Base-by-base conservation (phyloP, 768 basidiomycete species). In the Cystobasidiopsis lactophilus region DNA sequence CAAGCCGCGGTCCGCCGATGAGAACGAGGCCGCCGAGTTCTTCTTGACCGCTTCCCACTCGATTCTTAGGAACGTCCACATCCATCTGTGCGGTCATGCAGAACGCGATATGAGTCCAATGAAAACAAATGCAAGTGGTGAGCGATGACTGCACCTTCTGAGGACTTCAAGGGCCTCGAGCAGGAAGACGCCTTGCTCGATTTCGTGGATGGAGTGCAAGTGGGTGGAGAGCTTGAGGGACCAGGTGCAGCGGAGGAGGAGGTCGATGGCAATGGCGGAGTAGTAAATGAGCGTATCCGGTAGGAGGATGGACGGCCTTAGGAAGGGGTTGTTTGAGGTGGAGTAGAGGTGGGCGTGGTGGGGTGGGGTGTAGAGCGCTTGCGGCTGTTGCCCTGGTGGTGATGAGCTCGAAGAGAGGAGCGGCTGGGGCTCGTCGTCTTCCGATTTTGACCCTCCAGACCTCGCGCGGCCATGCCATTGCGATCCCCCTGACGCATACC, bases 41-140 rank as follows among this genome's bases (percentile, higher is more conserved):
- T 56, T 52, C 31, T 48, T 40, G 5, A 56, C 55, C 10, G 55
- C 51, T 68, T 96, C 91, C 93, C 91, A 98, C 68, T 98, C 93
- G 39, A 96, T 77, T 35, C 93, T 77, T 57, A 96, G 67, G 67
- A 93, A 96, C 26, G 93, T 86, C 93, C 93, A 98, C 71, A 95
- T 74, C 93, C 93, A 98, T 60, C 93, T 69, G 57, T n/a, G n/a
- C n/a, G n/a, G n/a, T n/a, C n/a, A n/a, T 93, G 72, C n/a, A n/a
- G n/a, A n/a, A n/a, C n/a, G n/a, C n/a, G n/a, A n/a, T n/a, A n/a
- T n/a, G n/a, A n/a, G n/a, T n/a, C n/a, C n/a, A n/a, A n/a, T n/a
- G n/a, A n/a, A n/a, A n/a, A n/a, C n/a, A n/a, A n/a, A n/a, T n/a
- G n/a, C n/a, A n/a, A n/a, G n/a, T n/a, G n/a, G n/a, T n/a, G n/a